phyloP scores from a whole-genome alignment of 192 early-diverging fungal genomes.

The Entomortierella chlamydospora region DNA sequence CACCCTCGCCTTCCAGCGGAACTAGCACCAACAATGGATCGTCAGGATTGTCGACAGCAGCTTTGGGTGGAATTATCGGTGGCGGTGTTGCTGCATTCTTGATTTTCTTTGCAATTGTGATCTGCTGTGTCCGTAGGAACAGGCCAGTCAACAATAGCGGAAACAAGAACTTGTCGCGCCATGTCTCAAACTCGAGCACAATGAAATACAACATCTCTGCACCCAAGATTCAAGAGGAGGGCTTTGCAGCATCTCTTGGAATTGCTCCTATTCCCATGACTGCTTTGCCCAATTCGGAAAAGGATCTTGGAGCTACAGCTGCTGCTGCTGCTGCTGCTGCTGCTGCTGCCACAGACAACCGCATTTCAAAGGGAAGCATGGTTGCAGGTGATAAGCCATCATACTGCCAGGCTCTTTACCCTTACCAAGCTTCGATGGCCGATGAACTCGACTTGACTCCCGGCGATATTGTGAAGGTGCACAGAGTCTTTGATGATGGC shows the following conservation, averaged over 20 bases:
- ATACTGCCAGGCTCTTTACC: slow-evolving; percentile 55
- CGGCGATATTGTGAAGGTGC: slow-evolving; percentile 79
- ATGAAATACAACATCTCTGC: slow-evolving; percentile 47
- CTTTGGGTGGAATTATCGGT: slow-evolving; percentile 32
- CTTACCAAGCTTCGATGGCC: slow-evolving; percentile 74
- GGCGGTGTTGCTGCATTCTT: slow-evolving; percentile 26
- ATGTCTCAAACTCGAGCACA: slow-evolving; percentile 36
- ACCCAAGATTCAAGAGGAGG: slow-evolving; percentile 51
- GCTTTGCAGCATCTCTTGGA: slow-evolving; percentile 9
- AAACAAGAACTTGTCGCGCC: slow-evolving; percentile 20
- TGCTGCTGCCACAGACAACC: not conserved
- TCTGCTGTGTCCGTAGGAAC: slow-evolving; percentile 37
- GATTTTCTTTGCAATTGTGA: slow-evolving; percentile 15
- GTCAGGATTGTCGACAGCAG: slow-evolving; percentile 24
- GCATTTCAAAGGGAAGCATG: slow-evolving; percentile 20
- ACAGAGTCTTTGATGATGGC: slow-evolving; percentile 87
- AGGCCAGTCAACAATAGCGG: not conserved
- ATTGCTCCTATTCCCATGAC: slow-evolving; percentile 50
- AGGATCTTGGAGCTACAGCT: not conserved
- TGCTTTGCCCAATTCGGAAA: slow-evolving; percentile 16
- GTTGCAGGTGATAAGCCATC: slow-evolving; percentile 19
- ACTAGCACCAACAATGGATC: not conserved
- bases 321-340: slow-evolving; percentile 7
- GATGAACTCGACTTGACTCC: slow-evolving; percentile 80
- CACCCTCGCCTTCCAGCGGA: slow-evolving; percentile 11